Percentiles rank a stretch among this genome's conserved stretches.
Conservation (phyloP, 2,329 filamentous ascomycete genomes). For the Myotisia sp. region DNA sequence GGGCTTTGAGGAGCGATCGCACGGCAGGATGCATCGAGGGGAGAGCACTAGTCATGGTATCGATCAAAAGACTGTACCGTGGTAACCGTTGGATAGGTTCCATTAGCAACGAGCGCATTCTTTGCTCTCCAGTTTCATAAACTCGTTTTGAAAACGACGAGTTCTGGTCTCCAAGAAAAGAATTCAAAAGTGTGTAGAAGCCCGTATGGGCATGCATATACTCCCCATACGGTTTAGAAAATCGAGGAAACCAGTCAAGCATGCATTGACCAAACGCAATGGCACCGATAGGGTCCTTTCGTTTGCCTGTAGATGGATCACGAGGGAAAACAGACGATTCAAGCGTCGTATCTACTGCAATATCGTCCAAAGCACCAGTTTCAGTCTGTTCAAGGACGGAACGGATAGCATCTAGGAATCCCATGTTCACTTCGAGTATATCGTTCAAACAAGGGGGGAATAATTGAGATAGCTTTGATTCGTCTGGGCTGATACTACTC, state of each 20-base stretch:
- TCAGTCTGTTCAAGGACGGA: slow-evolving; percentile 70
- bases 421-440: slow-evolving; percentile 68
- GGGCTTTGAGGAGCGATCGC: slow-evolving; percentile 67
- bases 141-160: slow-evolving; percentile 73
- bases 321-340: slow-evolving; percentile 34
- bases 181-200: slow-evolving; percentile 67
- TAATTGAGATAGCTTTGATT: slow-evolving; percentile 56
- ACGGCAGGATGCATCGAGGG: slow-evolving; percentile 77
- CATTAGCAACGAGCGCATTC: slow-evolving; percentile 78
- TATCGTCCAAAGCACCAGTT: slow-evolving; percentile 60
- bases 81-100: slow-evolving; percentile 91
- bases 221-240: slow-evolving; percentile 78
- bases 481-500: slow-evolving; percentile 55
- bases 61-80: slow-evolving; percentile 88
- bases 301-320: slow-evolving; percentile 28
- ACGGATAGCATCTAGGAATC: slow-evolving; percentile 63
- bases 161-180: slow-evolving; percentile 59
- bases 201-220: slow-evolving; percentile 85
- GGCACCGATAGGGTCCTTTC: slow-evolving; percentile 62
- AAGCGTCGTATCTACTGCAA: slow-evolving; percentile 45
- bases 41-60: slow-evolving; percentile 78
- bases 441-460: slow-evolving; percentile 69
- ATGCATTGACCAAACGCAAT: slow-evolving; percentile 65
- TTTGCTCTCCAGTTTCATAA: slow-evolving; percentile 74
- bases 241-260: slow-evolving; percentile 83